Percentiles rank a stretch among this genome's conserved stretches.
These are phyloP conservation scores for Rhinocladiella similis DNA, from an alignment of 2,329 filamentous ascomycete genomes.

Conservation along the genomic window DNA sequence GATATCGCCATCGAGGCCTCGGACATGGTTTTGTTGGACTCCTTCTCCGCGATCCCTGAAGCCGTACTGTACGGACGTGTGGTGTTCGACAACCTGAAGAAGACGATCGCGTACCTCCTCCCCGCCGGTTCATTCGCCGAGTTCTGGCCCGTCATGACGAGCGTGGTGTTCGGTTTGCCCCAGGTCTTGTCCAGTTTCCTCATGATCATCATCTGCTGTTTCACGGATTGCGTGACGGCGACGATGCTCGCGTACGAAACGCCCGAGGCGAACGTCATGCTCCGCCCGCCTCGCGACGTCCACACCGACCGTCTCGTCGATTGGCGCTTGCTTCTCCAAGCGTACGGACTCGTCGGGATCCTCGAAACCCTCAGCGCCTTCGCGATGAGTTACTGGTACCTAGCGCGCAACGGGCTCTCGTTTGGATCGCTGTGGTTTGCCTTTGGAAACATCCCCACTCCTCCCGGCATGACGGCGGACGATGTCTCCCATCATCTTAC, in stretches of 20 bases:
- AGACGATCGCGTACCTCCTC: constrained; percentile 72
- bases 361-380: constrained; percentile 62
- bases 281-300: constrained; percentile 66
- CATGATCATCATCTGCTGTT: constrained; percentile 60
- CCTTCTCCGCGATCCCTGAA: constrained; percentile 70
- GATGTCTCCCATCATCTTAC: constrained; percentile 59
- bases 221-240: constrained; percentile 74
- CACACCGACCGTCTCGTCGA: constrained; percentile 72
- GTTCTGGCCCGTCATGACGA: constrained; percentile 69
- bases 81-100: constrained; percentile 79
- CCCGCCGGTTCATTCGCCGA: constrained; percentile 74
- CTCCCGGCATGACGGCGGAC: constrained; percentile 44
- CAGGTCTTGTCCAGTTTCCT: constrained; percentile 73
- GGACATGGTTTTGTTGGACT: constrained; percentile 66
- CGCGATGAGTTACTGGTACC: constrained; percentile 67
- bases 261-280: constrained; percentile 72
- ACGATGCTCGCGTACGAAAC: constrained; percentile 74
- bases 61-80: constrained; percentile 72
- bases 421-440: constrained; percentile 68
- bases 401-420: constrained; percentile 60
- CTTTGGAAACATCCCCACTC: constrained; percentile 54
- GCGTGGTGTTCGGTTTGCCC: constrained; percentile 69
- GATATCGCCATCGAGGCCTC: constrained; percentile 64
- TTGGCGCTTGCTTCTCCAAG: constrained; percentile 69
- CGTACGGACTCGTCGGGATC: constrained; percentile 70